Evolutionary conservation across 306 rosid genomes (phyloP), one percentile per base, ranked within the genome.

Genomic region (Cicer cuneatum): DNA sequence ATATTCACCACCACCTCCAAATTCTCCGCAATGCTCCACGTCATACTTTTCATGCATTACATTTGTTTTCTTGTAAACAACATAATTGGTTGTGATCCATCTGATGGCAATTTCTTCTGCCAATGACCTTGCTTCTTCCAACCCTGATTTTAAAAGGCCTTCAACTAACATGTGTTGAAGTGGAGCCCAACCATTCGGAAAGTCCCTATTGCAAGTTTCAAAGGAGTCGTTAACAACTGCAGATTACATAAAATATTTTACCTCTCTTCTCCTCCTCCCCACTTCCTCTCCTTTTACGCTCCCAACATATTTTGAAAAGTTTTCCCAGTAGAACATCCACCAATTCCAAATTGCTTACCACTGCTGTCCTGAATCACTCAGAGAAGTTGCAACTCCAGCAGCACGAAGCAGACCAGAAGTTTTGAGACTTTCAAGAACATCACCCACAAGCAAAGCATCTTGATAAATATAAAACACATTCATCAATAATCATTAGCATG

Each of bases 161-260:
- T 94, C 99, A 52, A 89, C 92, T n/a, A 94, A 81, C 97, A 94
- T 94, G 87, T 92, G 99, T 67, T 94, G 96, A 15, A 94, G 66
- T 3, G 93, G 97, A 56, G 99, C 92, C 97, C 99, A 94, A 61
- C 99, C 97, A 74, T 94, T 94, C 37, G 99, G 99, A 71, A 84
- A 92, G 86, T 94, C 97, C 99, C 99, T 90, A 64, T 74, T 65
- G 43, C 72, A 72, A 64, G 72, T 46, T 53, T 47, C 43, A 42
- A 10, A 6, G 49, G 70, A 41, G 38, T 37, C 19, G 40, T 64
- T 19, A 58, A 69, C 37, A 71, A 10, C 67, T 33, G 16, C 33
- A 24, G 48, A 75, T 42, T 68, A 37, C 63, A 19, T 81, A 53
- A 54, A 62, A 38, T 45, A 14, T 75, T 60, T 60, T 59, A 33